Conservation (phyloP, 768 basidiomycete genomes). For the Strobilomyces echinocephalus region DNA sequence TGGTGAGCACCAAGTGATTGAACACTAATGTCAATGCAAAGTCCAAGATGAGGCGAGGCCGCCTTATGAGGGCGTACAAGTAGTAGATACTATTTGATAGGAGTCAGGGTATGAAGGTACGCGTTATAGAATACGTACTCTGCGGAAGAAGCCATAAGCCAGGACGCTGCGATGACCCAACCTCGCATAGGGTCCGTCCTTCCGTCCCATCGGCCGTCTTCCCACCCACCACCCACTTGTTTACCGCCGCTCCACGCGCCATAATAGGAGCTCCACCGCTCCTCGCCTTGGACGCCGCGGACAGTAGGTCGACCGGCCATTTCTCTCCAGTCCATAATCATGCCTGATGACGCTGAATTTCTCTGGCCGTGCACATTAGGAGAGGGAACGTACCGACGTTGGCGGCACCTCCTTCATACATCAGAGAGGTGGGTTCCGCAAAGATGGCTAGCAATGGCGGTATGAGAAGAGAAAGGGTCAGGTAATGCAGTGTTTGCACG, state of each 20-base stretch:
- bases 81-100: conserved; percentile 54
- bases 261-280: conserved; percentile 60
- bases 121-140: conserved; percentile 61
- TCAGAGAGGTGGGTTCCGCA: conserved; percentile 65
- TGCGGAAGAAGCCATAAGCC: conserved; percentile 75
- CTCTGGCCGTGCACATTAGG: not conserved
- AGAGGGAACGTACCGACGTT: conserved; percentile 56
- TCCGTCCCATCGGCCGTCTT: conserved; percentile 55
- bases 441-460: conserved; percentile 75
- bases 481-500: conserved; percentile 90
- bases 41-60: conserved; percentile 92
- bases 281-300: conserved; percentile 56
- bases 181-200: conserved; percentile 74
- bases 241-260: conserved; percentile 81
- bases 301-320: conserved; percentile 84
- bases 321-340: conserved; percentile 98
- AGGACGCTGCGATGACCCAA: conserved; percentile 87
- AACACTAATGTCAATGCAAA: conserved; percentile 87
- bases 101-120: conserved; percentile 6
- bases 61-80: conserved; percentile 80
- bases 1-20: conserved; percentile 90
- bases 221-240: conserved; percentile 56
- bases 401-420: conserved; percentile 74
- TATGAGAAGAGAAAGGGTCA: conserved; percentile 76
- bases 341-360: conserved; percentile 41